Evolutionary conservation across 768 basidiomycete species (phyloP).

Genomic region (Phlegmacium glaucopus): DNA sequence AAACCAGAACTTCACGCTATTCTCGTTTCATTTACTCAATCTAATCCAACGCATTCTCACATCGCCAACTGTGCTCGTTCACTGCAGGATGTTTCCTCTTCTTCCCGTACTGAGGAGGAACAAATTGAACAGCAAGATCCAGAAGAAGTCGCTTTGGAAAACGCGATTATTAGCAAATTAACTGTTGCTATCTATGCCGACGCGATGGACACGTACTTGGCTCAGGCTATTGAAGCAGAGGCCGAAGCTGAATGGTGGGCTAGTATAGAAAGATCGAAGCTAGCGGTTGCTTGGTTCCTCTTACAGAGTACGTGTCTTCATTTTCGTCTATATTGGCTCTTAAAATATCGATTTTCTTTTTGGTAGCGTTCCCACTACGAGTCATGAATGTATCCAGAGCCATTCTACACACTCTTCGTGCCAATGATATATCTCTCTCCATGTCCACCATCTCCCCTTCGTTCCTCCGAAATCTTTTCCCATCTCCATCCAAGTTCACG

Average conservation of each 20-base stretch:
- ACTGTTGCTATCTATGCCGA: slow-evolving; percentile 60
- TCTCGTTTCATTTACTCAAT: slow-evolving; percentile 32
- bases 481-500: slow-evolving; percentile 33
- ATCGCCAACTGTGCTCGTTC: slow-evolving; percentile 24
- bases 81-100: slow-evolving; percentile 21
- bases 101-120: slow-evolving; percentile 6
- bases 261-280: slow-evolving; percentile 57
- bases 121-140: slow-evolving; percentile 13
- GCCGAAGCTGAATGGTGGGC: slow-evolving; percentile 86
- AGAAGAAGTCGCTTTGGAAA: slow-evolving; percentile 37
- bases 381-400: slow-evolving; percentile 32
- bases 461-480: slow-evolving; percentile 46
- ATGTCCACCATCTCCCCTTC: slow-evolving; percentile 44
- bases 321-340: slow-evolving; percentile 8
- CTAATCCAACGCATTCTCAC: slow-evolving; percentile 24
- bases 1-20: slow-evolving; percentile 36
- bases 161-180: slow-evolving; percentile 45
- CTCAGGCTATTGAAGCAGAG: slow-evolving; percentile 68
- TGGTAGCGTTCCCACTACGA: slow-evolving; percentile 44
- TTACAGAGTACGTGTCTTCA: slow-evolving; percentile 65
- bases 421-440: slow-evolving; percentile 43
- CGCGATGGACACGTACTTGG: slow-evolving; percentile 59
- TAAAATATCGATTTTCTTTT: slow-evolving; percentile 4
- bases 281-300: slow-evolving; percentile 59
- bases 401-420: slow-evolving; percentile 39